These are phyloP conservation scores for Comarum palustre DNA, from an alignment of 306 rosid genomes.

Conservation along the genomic window DNA sequence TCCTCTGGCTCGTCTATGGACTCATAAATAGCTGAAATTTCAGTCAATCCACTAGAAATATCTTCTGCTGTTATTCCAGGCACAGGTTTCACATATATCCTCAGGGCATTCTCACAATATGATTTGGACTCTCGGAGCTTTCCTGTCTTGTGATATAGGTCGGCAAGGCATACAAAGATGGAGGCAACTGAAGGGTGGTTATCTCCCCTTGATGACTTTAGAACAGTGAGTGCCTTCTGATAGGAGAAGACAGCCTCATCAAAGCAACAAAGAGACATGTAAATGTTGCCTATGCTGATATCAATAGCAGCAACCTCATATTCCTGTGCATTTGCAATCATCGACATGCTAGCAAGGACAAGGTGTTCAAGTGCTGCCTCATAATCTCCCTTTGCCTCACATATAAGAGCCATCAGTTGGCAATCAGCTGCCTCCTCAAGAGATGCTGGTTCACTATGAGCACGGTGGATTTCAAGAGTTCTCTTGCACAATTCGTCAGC, in stretches of 20 bases:
- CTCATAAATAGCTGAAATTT: slow-evolving; percentile 88
- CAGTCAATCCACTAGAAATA: slow-evolving; percentile 84
- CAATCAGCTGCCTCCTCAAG: slow-evolving; percentile 97
- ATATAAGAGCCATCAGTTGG: slow-evolving; percentile 83
- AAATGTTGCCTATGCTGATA: slow-evolving; percentile 91
- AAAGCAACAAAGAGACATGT: slow-evolving; percentile 89
- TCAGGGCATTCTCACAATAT: slow-evolving; percentile 85
- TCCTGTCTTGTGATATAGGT: slow-evolving; percentile 90
- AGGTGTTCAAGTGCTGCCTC: slow-evolving; percentile 91
- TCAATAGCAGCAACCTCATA: slow-evolving; percentile 92
- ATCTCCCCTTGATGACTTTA: slow-evolving; percentile 85
- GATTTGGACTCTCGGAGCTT: slow-evolving; percentile 95
- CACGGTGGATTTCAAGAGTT: slow-evolving; percentile 85
- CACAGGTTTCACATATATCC: slow-evolving; percentile 89
- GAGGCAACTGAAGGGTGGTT: slow-evolving; percentile 92
- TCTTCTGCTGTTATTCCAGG: slow-evolving; percentile 93
- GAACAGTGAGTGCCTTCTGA: slow-evolving; percentile 97
- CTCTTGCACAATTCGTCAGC: slow-evolving; percentile 86
- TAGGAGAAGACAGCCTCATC: slow-evolving; percentile 96
- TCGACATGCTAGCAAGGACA: slow-evolving; percentile 97
- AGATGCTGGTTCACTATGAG: slow-evolving; percentile 94
- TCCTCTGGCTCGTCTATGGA: slow-evolving; percentile 96
- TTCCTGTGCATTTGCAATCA: slow-evolving; percentile 92
- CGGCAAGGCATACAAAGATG: slow-evolving; percentile 91
- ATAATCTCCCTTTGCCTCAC: slow-evolving; percentile 86